Conservation (phyloP, 2,329 filamentous ascomycete species). For the Colletotrichum sojae region DNA sequence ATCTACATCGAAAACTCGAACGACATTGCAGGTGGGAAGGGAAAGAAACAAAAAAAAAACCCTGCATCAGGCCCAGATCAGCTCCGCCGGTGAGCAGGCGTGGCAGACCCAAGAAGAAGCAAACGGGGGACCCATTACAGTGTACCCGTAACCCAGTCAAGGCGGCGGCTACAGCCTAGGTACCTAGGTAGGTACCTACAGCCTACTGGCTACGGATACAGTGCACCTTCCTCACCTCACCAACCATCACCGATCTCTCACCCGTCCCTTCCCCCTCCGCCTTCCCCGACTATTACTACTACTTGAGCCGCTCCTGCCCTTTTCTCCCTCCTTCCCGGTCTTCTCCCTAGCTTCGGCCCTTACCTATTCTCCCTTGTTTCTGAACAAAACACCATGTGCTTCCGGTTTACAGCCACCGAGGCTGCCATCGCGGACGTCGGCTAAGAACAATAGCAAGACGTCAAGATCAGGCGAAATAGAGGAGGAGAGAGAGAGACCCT, state of each 20-base stretch:
- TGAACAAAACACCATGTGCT: constrained; percentile 32
- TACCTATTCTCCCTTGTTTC: neutral
- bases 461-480: neutral
- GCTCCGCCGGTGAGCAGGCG: constrained; percentile 9
- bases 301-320: constrained; percentile 1
- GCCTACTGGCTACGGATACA: too few species aligned
- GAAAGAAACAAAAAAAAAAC: neutral
- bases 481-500: neutral
- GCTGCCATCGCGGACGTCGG: constrained; percentile 37
- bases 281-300: constrained; percentile 4
- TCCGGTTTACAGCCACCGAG: constrained; percentile 35
- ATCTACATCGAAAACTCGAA: neutral
- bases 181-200: too few species aligned
- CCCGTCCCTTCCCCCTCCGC: constrained; percentile 19
- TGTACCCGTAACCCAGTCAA: neutral
- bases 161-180: neutral
- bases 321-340: constrained; percentile 1
- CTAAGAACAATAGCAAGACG: constrained; percentile 28
- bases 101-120: too few species aligned
- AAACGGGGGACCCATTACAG: constrained; percentile 10
- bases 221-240: constrained; percentile 14
- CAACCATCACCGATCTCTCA: constrained; percentile 24
- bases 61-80: constrained; percentile 3
- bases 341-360: neutral
- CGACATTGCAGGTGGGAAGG: neutral